Conservation (phyloP, 2,329 filamentous ascomycete genomes). For the Xylaria digitata region DNA sequence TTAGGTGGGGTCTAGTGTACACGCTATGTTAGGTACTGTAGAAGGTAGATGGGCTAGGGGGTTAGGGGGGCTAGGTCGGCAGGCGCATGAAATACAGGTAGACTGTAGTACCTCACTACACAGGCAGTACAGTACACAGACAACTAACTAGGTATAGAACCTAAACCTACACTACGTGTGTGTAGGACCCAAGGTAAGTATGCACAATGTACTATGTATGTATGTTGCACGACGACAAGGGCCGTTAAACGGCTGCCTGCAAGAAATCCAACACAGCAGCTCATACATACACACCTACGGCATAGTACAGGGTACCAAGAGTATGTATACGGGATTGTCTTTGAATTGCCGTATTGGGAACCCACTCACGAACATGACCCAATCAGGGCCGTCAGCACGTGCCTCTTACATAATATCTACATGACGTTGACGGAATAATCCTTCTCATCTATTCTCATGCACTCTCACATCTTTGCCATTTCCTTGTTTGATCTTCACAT, state of each 20-base stretch:
- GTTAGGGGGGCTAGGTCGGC: too few relatives aligned
- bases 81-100: too few relatives aligned
- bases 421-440: constrained; percentile 19
- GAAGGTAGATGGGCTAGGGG: too few relatives aligned
- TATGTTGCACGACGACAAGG: background rate
- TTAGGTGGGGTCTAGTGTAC: background rate
- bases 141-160: too few relatives aligned
- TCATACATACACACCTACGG: too few relatives aligned
- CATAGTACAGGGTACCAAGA: too few relatives aligned
- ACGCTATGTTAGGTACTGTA: too few relatives aligned
- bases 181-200: too few relatives aligned
- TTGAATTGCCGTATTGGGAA: constrained; percentile 3
- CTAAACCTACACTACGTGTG: too few relatives aligned
- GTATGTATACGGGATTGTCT: background rate
- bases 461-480: constrained; percentile 16
- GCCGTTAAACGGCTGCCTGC: constrained; percentile 1
- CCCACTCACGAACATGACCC: background rate
- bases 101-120: too few relatives aligned
- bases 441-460: constrained; percentile 17
- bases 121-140: too few relatives aligned
- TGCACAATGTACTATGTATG: background rate
- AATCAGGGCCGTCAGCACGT: constrained; percentile 13
- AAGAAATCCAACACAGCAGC: background rate
- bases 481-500: constrained; percentile 28
- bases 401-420: background rate